Conservation (phyloP, 192 early-diverging fungal species). For the Backusella tarrabulga region DNA sequence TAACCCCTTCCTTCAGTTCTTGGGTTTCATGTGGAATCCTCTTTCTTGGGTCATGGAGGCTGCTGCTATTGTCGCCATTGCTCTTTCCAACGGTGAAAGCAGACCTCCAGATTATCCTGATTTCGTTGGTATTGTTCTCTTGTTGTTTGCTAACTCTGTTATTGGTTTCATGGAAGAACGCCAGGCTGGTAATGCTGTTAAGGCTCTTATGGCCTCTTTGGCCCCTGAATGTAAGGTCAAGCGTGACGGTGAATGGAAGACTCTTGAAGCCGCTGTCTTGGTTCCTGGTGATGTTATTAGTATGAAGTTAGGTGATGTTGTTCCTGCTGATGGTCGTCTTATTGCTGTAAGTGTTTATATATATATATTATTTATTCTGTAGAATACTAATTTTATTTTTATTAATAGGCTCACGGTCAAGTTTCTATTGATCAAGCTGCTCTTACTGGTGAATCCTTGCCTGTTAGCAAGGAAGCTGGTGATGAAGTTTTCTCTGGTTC, state of each 20-base stretch:
- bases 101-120: constrained; percentile 76
- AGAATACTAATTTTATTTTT: background rate
- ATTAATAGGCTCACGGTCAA: constrained; percentile 33
- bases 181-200: constrained; percentile 85
- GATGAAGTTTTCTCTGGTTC: constrained; percentile 77
- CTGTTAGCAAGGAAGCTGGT: constrained; percentile 64
- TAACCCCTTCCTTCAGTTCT: constrained; percentile 83
- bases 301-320: constrained; percentile 83
- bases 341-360: constrained; percentile 53
- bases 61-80: constrained; percentile 78
- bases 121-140: constrained; percentile 77
- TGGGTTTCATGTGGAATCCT: constrained; percentile 82
- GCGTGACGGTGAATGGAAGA: constrained; percentile 79
- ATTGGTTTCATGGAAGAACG: constrained; percentile 91
- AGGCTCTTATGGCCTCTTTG: constrained; percentile 87
- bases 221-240: constrained; percentile 85
- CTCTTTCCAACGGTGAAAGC: constrained; percentile 67
- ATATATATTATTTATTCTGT: background rate
- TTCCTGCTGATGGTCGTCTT: constrained; percentile 85
- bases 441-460: constrained; percentile 72
- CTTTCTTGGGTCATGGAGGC: constrained; percentile 84
- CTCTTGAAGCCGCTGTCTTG: constrained; percentile 68
- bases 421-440: constrained; percentile 71
- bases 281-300: constrained; percentile 90
- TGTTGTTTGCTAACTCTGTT: constrained; percentile 80